Evolutionary conservation across 2,329 filamentous ascomycete genomes (phyloP).

Genomic region (Exophiala bonariae): DNA sequence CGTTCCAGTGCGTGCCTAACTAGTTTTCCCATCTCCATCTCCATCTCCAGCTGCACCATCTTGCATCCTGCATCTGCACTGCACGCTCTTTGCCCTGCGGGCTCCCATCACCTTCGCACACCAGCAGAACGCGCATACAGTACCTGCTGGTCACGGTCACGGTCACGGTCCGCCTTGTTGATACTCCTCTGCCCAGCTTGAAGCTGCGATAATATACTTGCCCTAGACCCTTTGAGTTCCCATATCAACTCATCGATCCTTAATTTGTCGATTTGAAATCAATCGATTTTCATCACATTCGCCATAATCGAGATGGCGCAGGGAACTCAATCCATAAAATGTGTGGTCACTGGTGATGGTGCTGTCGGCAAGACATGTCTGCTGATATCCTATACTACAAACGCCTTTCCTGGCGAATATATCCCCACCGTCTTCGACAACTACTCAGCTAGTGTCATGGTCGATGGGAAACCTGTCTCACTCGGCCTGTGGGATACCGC

Average conservation of each 20-base stretch:
- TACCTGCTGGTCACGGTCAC: slow-evolving; percentile 20
- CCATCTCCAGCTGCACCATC: not conserved
- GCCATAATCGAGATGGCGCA: slow-evolving; percentile 18
- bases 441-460: slow-evolving; percentile 98
- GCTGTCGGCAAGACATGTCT: slow-evolving; percentile 99
- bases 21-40: slow-evolving; percentile 13
- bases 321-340: slow-evolving; percentile 55
- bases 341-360: slow-evolving; percentile 98
- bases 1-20: too few species aligned
- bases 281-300: not conserved
- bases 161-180: slow-evolving; percentile 21
- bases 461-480: slow-evolving; percentile 96
- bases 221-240: too few species aligned
- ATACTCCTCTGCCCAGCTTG: slow-evolving; percentile 5
- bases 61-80: slow-evolving; percentile 7
- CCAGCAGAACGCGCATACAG: slow-evolving; percentile 16
- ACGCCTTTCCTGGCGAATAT: slow-evolving; percentile 99
- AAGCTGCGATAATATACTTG: slow-evolving; percentile 7
- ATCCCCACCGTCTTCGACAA: slow-evolving; percentile 99
- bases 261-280: too few species aligned
- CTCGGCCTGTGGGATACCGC: slow-evolving; percentile 98
- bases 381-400: slow-evolving; percentile 98
- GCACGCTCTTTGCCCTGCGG: slow-evolving; percentile 11
- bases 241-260: not conserved
- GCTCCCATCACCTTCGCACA: slow-evolving; percentile 4